A percentile compares a stretch with the other conserved stretches of the same genome.
These are phyloP conservation scores for Pythium rishiriense DNA, from an alignment of 352 stramenopile genomes.

Conservation along the genomic window DNA sequence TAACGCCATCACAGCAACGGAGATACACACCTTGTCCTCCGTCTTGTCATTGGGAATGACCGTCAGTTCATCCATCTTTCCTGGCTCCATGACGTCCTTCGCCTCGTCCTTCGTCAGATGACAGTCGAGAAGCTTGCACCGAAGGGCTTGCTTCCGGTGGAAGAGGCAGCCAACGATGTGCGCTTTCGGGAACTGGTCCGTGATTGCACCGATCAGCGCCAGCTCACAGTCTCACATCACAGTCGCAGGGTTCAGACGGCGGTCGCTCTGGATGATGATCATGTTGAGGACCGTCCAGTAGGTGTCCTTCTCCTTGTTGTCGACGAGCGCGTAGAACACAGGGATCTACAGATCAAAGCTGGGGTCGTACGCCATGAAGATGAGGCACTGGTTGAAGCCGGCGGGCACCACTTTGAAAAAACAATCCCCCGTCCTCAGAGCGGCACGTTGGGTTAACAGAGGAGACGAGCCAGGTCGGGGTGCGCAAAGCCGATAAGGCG, in stretches of 20 bases:
- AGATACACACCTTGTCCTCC: not conserved
- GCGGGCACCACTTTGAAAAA: conserved; percentile 1
- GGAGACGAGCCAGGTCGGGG: not conserved
- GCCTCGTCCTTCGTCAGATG: not conserved
- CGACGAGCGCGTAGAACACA: conserved; percentile 15
- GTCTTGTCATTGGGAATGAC: not conserved
- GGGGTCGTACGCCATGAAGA: conserved; percentile 16
- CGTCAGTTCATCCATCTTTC: conserved; percentile 5
- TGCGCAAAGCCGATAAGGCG: conserved; percentile 6
- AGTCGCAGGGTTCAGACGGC: conserved; percentile 3
- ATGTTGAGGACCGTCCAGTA: conserved; percentile 20
- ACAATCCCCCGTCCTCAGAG: conserved; percentile 5
- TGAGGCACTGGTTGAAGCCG: not conserved
- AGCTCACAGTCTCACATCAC: conserved; percentile 17
- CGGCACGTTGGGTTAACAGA: not conserved
- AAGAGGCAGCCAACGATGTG: conserved; percentile 5
- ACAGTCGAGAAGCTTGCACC: not conserved
- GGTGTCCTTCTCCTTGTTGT: conserved; percentile 10
- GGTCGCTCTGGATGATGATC: conserved; percentile 7
- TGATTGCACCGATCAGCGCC: not conserved
- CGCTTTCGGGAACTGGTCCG: conserved; percentile 1
- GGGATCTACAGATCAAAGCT: conserved; percentile 17
- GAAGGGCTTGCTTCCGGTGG: conserved; percentile 11
- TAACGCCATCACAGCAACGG: not conserved
- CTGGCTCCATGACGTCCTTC: not conserved